Percentiles rank a stretch among this genome's conserved stretches.
Conservation (phyloP, 768 basidiomycete genomes). For the Naganishia vaughanmartiniae region DNA sequence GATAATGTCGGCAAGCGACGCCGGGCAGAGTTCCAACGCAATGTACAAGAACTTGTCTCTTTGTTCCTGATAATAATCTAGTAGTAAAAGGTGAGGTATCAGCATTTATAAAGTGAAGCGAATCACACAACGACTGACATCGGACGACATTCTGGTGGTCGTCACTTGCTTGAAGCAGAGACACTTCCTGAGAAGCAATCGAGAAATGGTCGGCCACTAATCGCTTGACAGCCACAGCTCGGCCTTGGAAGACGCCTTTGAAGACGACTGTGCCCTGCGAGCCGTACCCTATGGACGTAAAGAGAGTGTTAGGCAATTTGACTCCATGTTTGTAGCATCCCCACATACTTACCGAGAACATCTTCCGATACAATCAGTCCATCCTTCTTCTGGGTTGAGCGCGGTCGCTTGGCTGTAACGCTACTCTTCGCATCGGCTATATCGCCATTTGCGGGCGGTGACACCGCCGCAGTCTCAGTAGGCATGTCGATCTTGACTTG, state of each 20-base stretch:
- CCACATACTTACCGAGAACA: conserved; percentile 54
- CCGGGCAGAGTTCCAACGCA: conserved; percentile 73
- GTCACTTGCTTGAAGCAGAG: conserved; percentile 91
- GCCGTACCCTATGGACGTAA: conserved; percentile 66
- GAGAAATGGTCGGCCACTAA: conserved; percentile 93
- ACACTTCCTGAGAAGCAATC: conserved; percentile 87
- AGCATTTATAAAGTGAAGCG: not conserved
- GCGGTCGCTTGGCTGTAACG: conserved; percentile 46
- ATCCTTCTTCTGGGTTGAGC: conserved; percentile 55
- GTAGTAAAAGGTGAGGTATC: conserved; percentile 12
- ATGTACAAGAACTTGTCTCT: conserved; percentile 94
- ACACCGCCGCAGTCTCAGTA: conserved; percentile 16
- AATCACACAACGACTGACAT: conserved; percentile 36
- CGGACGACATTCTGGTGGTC: conserved; percentile 94
- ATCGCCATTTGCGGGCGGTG: conserved; percentile 30
- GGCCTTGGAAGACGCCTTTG: conserved; percentile 90
- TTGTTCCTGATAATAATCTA: conserved; percentile 88
- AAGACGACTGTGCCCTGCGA: conserved; percentile 96
- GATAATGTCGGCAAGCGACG: conserved; percentile 50
- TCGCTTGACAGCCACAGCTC: conserved; percentile 97
- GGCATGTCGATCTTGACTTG: conserved; percentile 33
- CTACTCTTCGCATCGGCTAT: conserved; percentile 47
- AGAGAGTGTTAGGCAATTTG: conserved; percentile 57
- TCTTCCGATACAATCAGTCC: conserved; percentile 50
- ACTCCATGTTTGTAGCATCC: conserved; percentile 56